phyloP scores from a whole-genome alignment of 768 basidiomycete species.

The Trichaptum fuscoviolaceum region DNA sequence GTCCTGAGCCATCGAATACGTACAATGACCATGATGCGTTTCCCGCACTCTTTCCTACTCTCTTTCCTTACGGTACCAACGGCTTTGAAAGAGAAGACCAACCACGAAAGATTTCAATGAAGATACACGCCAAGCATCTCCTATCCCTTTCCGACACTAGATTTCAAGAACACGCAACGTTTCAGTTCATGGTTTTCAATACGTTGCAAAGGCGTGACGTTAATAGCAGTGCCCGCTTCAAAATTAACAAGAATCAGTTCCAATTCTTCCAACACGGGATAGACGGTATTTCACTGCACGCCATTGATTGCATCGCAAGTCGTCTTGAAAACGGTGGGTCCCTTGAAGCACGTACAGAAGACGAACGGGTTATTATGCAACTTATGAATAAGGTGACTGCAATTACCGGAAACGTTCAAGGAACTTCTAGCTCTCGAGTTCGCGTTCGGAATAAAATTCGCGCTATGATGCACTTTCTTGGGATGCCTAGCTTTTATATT shows the following conservation, averaged over 20 bases:
- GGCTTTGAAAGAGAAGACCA: slow-evolving; percentile 11
- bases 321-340: slow-evolving; percentile 18
- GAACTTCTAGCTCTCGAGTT: slow-evolving; percentile 24
- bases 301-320: slow-evolving; percentile 20
- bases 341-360: slow-evolving; percentile 13
- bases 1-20: slow-evolving; percentile 1
- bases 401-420: slow-evolving; percentile 18
- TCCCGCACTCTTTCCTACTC: slow-evolving; percentile 14
- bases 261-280: slow-evolving; percentile 21
- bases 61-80: slow-evolving; percentile 16
- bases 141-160: slow-evolving; percentile 21
- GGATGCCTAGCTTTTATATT: slow-evolving; percentile 36
- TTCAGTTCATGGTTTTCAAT: slow-evolving; percentile 37
- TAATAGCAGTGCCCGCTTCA: slow-evolving; percentile 28
- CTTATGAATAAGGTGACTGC: slow-evolving; percentile 21
- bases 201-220: slow-evolving; percentile 30
- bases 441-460: slow-evolving; percentile 34
- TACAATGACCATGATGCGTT: slow-evolving; percentile 11
- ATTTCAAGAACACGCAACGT: slow-evolving; percentile 36
- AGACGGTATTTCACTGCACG: slow-evolving; percentile 18
- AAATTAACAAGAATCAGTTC: slow-evolving; percentile 24
- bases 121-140: slow-evolving; percentile 10
- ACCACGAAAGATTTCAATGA: slow-evolving; percentile 3
- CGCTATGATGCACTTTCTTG: slow-evolving; percentile 27
- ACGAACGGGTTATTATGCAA: slow-evolving; percentile 24